phyloP scores from a whole-genome alignment of 1,284 basidiomycete species.

The Pseudozyma thailandica region DNA sequence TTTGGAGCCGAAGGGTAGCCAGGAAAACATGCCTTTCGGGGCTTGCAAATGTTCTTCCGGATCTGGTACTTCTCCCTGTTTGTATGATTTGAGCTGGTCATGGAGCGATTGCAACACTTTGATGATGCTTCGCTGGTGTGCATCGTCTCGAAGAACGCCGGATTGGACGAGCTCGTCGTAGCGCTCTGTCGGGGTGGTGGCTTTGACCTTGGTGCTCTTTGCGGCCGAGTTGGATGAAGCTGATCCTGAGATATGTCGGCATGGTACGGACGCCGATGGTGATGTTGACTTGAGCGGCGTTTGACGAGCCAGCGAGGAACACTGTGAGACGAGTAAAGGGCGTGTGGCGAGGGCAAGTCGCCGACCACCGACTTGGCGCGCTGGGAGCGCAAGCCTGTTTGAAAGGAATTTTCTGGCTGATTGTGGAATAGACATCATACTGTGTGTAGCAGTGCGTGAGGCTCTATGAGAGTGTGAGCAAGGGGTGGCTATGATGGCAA shows the following conservation, averaged over 20 bases:
- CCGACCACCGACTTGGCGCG: slow-evolving; percentile 25
- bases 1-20: slow-evolving; percentile 37
- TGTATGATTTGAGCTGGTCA: slow-evolving; percentile 77
- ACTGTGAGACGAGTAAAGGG: slow-evolving; percentile 7
- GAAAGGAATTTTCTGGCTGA: neutral
- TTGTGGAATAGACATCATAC: slow-evolving; percentile 19
- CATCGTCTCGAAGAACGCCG: slow-evolving; percentile 80
- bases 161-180: slow-evolving; percentile 80
- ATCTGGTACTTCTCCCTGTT: slow-evolving; percentile 52
- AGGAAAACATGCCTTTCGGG: slow-evolving; percentile 40
- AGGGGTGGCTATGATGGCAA: too few relatives aligned
- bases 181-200: slow-evolving; percentile 73
- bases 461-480: too few relatives aligned
- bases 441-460: too few relatives aligned
- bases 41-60: slow-evolving; percentile 51
- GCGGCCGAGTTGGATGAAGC: slow-evolving; percentile 10
- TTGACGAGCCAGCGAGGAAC: neutral
- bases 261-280: neutral
- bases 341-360: slow-evolving; percentile 14
- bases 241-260: slow-evolving; percentile 10
- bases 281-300: neutral
- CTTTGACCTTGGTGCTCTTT: slow-evolving; percentile 21
- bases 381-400: slow-evolving; percentile 12
- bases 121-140: slow-evolving; percentile 86
- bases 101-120: slow-evolving; percentile 83